Evolutionary conservation across 306 rosid species (phyloP), one percentile per base, ranked within the genome.

Genomic region (Medicago lupulina): DNA sequence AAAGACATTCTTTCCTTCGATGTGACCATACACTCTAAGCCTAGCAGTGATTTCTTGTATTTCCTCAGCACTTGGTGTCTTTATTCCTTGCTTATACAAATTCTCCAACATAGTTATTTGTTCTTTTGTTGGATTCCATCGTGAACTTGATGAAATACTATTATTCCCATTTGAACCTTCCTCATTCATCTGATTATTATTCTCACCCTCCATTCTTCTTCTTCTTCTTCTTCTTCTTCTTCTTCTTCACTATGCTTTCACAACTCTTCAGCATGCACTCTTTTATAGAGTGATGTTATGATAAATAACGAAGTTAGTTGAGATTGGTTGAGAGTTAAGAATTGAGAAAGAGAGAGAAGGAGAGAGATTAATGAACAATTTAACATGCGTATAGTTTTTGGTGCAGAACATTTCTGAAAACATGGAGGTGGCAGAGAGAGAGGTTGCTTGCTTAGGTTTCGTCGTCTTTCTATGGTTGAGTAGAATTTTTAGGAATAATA

Each of bases 61-160:
- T 73, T 87, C 91, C 4, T 91, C 97, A 0, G 97, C 97, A 39
- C 79, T 94, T 0, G 98, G 98, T 1, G 96, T 91, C 31, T 96
- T 85, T 78, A 91, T 82, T 2, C 98, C 97, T 61, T 94, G 93
- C 86, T 50, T 79, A n/a, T 94, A 94, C 69, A 94, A 73, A 31
- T 83, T 85, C 86, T 94, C 98, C 40, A 94, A 77, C 77, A 89
- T 57, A 40, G 57, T 81, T 83, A 94, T 86, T 73, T 94, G 98
- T 87, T 95, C 98, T 77, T 90, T 95, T 0, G 96, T 92, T 38
- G 98, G 98, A 74, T 85, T 95, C 98, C 98, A 95, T 62, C 98
- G 67, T 2, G 88, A 88, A 51, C 76, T 85, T 60, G 25, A 82
- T 55, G 77, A 51, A 34, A 34, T 34, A 69, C 31, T 28, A 28